Evolutionary conservation across 805 yeast species (phyloP).

Genomic region (Candida methanosorbosa): DNA sequence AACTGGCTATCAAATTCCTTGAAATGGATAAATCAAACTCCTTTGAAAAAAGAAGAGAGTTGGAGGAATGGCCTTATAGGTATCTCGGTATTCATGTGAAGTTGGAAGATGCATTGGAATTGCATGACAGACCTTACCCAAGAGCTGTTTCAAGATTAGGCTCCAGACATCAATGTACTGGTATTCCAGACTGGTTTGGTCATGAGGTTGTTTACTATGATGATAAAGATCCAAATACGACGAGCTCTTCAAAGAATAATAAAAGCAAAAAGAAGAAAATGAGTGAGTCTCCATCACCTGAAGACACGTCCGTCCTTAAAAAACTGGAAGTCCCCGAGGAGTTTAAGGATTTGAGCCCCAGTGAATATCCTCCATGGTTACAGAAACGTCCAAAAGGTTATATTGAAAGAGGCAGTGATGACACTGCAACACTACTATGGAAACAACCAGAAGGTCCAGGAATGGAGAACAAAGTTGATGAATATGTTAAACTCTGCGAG

Average conservation of each 20-base stretch:
- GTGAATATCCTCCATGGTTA: conserved; percentile 63
- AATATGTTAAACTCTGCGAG: conserved; percentile 45
- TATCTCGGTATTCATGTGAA: conserved; percentile 70
- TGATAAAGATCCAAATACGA: conserved; percentile 12
- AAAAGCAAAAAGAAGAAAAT: conserved; percentile 10
- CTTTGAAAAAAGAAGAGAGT: conserved; percentile 37
- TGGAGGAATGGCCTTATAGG: conserved; percentile 77
- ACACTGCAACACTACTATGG: conserved; percentile 63
- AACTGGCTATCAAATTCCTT: conserved; percentile 45
- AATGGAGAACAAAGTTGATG: conserved; percentile 26
- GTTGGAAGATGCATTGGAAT: conserved; percentile 68
- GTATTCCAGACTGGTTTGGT: conserved; percentile 55
- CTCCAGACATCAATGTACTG: conserved; percentile 60
- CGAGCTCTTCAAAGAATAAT: conserved; percentile 12
- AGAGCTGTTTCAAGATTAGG: conserved; percentile 74
- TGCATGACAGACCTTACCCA: conserved; percentile 73
- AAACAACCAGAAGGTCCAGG: conserved; percentile 27
- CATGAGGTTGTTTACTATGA: conserved; percentile 65
- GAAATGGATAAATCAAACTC: conserved; percentile 33
- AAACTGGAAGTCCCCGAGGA: conserved; percentile 34
- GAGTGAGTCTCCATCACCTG: conserved; percentile 16
- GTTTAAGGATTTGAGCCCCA: conserved; percentile 28
- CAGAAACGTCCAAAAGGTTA: conserved; percentile 76
- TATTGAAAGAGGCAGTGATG: conserved; percentile 74
- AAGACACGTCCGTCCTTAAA: conserved; percentile 10